Conservation (phyloP, 129 eudicot species). For the Gnaphalium uliginosum region DNA sequence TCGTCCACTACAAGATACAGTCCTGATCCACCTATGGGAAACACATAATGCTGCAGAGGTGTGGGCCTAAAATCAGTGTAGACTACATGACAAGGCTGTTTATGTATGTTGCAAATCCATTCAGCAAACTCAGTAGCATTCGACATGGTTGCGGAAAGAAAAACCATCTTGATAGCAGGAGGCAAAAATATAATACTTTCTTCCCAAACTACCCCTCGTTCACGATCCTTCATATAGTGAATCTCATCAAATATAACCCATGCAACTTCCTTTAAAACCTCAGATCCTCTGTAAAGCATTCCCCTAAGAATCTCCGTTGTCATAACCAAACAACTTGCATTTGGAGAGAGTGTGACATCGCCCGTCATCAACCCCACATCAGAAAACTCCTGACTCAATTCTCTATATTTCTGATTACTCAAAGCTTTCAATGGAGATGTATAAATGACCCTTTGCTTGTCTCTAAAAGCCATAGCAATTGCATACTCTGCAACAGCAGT, state of each 20-base stretch:
- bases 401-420: constrained; percentile 95
- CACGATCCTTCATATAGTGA: constrained; percentile 97
- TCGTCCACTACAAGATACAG: constrained; percentile 94
- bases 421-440: constrained; percentile 95
- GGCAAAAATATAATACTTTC: constrained; percentile 94
- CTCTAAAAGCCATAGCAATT: constrained; percentile 91
- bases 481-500: constrained; percentile 99
- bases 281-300: constrained; percentile 96
- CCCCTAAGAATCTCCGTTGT: constrained; percentile 95
- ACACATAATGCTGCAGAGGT: constrained; percentile 93
- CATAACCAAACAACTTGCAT: constrained; percentile 95
- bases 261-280: constrained; percentile 94
- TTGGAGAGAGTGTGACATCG: constrained; percentile 87
- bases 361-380: constrained; percentile 99
- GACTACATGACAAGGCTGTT: constrained; percentile 98
- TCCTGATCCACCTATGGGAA: constrained; percentile 94
- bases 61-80: constrained; percentile 97
- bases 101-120: constrained; percentile 95
- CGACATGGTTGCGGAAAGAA: constrained; percentile 97
- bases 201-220: constrained; percentile 98
- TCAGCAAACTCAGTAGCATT: constrained; percentile 99
- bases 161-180: constrained; percentile 94
- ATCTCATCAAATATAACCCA: constrained; percentile 99
- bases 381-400: constrained; percentile 83
- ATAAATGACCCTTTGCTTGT: constrained; percentile 90